These are phyloP conservation scores for Diplodia scrobiculata DNA, from an alignment of 2,329 filamentous ascomycete genomes.

Conservation along the genomic window DNA sequence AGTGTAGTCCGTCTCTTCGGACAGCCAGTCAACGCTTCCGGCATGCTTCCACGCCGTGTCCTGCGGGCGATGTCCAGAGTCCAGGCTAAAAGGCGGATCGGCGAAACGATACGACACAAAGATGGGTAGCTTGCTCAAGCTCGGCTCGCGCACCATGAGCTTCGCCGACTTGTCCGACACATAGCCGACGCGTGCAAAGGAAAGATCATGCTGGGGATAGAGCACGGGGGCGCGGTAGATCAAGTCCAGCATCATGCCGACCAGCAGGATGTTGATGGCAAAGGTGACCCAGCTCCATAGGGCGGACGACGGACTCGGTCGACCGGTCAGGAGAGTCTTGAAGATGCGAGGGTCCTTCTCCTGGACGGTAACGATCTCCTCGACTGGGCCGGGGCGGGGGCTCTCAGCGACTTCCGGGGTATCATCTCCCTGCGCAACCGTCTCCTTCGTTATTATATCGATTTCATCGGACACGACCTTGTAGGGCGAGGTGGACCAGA, in stretches of 20 bases:
- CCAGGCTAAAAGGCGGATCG: constrained; percentile 50
- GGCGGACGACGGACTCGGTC: constrained; percentile 71
- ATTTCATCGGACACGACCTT: constrained; percentile 62
- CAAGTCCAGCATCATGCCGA: constrained; percentile 73
- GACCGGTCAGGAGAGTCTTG: constrained; percentile 71
- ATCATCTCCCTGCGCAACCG: constrained; percentile 39
- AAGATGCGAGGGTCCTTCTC: constrained; percentile 60
- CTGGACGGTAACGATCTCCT: constrained; percentile 64
- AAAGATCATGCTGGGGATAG: constrained; percentile 72
- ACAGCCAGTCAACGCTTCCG: constrained; percentile 65
- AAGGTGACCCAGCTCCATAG: constrained; percentile 68
- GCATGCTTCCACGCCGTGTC: constrained; percentile 68
- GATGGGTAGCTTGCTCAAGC: constrained; percentile 73
- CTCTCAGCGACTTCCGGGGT: constrained; percentile 46
- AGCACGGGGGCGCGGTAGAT: constrained; percentile 72
- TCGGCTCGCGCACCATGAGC: constrained; percentile 81
- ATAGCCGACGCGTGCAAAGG: constrained; percentile 84
- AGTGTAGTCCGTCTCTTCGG: constrained; percentile 81
- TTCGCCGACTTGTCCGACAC: constrained; percentile 79
- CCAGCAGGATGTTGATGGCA: constrained; percentile 69
- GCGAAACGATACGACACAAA: constrained; percentile 62
- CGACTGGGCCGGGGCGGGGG: constrained; percentile 39
- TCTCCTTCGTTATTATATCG: constrained; percentile 51
- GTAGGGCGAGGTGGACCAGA: constrained; percentile 59
- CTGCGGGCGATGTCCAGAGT: constrained; percentile 52